Percentiles rank a stretch among this genome's conserved stretches.
These are phyloP conservation scores for Fusarium nygamai DNA, from an alignment of 2,329 filamentous ascomycete genomes.

Conservation along the genomic window DNA sequence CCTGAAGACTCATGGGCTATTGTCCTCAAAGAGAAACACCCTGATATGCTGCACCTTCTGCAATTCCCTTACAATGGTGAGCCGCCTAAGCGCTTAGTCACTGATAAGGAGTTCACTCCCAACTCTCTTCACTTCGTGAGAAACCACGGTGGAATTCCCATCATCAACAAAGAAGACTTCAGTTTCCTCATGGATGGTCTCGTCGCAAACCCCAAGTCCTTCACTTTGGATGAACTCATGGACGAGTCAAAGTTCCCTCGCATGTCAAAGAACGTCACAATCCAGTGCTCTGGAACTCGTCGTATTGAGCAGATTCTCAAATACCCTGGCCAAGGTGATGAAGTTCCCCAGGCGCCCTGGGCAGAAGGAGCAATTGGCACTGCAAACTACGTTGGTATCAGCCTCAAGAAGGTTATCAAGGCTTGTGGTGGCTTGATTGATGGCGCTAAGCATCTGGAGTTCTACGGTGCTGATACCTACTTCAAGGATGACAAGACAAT, in stretches of 20 bases:
- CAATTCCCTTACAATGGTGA: constrained; percentile 74
- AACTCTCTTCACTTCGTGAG: constrained; percentile 71
- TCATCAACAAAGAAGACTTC: constrained; percentile 67
- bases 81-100: constrained; percentile 66
- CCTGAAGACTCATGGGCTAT: constrained; percentile 68
- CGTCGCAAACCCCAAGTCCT: constrained; percentile 65
- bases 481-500: constrained; percentile 73
- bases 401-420: constrained; percentile 76
- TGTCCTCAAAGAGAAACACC: constrained; percentile 66
- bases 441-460: constrained; percentile 70
- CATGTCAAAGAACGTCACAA: constrained; percentile 65
- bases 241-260: constrained; percentile 69
- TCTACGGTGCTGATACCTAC: constrained; percentile 77
- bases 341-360: constrained; percentile 66
- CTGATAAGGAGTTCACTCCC: constrained; percentile 65
- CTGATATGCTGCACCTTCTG: constrained; percentile 69
- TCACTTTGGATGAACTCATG: constrained; percentile 69
- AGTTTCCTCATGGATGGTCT: constrained; percentile 67
- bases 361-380: constrained; percentile 75
- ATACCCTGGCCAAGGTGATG: constrained; percentile 75
- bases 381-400: constrained; percentile 70
- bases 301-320: constrained; percentile 74
- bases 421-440: constrained; percentile 69
- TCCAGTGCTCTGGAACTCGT: constrained; percentile 76
- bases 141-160: constrained; percentile 77